These are phyloP conservation scores for Rhodomyrtus tomentosa DNA, from an alignment of 345 rosid species.

Conservation along the genomic window DNA sequence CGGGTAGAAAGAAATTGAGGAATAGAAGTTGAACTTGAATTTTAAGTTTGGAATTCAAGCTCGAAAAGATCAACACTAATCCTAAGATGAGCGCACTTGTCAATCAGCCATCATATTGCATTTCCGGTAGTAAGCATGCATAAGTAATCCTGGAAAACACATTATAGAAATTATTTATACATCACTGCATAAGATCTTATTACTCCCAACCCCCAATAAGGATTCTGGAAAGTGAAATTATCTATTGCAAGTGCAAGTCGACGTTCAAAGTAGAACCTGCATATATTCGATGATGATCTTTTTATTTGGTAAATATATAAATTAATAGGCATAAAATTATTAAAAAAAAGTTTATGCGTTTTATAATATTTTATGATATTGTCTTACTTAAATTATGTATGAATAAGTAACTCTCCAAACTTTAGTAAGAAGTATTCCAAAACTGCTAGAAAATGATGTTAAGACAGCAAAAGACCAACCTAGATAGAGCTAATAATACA, in stretches of 20 bases:
- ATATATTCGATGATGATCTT: neutral
- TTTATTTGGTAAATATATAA: neutral
- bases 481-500: neutral
- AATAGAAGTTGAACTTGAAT: too few relatives aligned
- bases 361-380: neutral
- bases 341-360: rapidly evolving
- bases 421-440: neutral
- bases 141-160: neutral
- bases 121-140: neutral
- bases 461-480: neutral
- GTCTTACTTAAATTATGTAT: neutral
- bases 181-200: neutral
- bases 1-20: too few relatives aligned
- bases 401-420: neutral
- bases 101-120: too few relatives aligned
- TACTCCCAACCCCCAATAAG: neutral
- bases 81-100: too few relatives aligned
- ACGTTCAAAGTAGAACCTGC: neutral
- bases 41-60: too few relatives aligned
- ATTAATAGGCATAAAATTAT: neutral
- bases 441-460: neutral
- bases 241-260: too few relatives aligned
- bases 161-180: neutral
- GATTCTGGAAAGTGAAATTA: too few relatives aligned
- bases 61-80: too few relatives aligned